These are phyloP conservation scores for Harringtonia lauricola DNA, from an alignment of 2,329 filamentous ascomycete species.

Conservation along the genomic window DNA sequence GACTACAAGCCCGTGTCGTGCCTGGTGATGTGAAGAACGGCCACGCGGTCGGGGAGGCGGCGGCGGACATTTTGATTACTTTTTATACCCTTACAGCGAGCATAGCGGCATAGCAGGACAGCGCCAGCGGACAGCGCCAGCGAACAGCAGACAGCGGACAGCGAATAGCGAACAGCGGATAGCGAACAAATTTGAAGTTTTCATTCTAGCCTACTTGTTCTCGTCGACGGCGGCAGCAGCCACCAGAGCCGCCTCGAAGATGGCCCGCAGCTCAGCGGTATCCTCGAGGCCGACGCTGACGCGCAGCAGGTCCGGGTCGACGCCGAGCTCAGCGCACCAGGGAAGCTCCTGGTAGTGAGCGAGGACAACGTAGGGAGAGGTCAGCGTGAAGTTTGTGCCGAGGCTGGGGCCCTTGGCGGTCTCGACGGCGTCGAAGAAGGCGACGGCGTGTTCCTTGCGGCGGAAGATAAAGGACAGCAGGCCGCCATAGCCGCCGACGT, in stretches of 20 bases:
- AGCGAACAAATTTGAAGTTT: no score
- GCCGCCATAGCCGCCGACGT: constrained; percentile 77
- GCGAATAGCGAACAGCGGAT: no score
- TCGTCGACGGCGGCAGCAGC: constrained; percentile 30
- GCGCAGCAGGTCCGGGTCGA: constrained; percentile 69
- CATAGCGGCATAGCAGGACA: no score
- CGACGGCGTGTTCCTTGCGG: constrained; percentile 55
- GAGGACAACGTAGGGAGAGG: constrained; percentile 80
- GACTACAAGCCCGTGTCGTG: constrained; percentile 50
- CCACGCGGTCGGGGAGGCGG: neutral
- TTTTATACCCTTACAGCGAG: neutral
- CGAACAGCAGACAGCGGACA: no score
- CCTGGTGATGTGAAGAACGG: constrained; percentile 39
- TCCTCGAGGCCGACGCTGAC: constrained; percentile 89
- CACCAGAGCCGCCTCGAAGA: constrained; percentile 59
- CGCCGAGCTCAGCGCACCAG: constrained; percentile 78
- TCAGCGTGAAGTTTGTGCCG: constrained; percentile 92
- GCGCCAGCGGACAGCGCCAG: no score
- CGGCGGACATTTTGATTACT: neutral
- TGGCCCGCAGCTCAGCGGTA: constrained; percentile 47
- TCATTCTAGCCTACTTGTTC: no score
- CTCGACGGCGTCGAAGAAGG: constrained; percentile 77
- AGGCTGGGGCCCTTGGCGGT: constrained; percentile 90
- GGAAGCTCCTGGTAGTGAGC: constrained; percentile 86
- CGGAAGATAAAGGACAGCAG: constrained; percentile 78